Percentiles rank a stretch among this genome's conserved stretches.
These are phyloP conservation scores for Olyra latifolia DNA, from an alignment of 176 grass and related monocot species.

Conservation along the genomic window DNA sequence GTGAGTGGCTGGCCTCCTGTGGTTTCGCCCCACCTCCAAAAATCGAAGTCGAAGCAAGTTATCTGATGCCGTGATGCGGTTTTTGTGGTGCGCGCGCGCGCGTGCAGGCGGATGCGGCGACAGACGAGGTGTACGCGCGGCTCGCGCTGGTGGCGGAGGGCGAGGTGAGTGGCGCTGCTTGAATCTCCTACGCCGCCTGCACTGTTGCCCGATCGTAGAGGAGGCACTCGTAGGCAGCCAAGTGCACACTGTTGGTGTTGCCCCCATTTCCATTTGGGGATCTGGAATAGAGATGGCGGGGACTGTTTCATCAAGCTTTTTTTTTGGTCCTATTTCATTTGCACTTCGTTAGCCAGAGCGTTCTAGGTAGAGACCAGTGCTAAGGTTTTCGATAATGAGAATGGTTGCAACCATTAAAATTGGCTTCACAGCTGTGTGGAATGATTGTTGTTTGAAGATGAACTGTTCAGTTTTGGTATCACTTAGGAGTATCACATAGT, in stretches of 20 bases:
- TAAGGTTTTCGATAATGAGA: background rate
- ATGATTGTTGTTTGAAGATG: background rate
- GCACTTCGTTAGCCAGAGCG: background rate
- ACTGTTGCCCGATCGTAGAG: background rate
- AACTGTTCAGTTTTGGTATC: background rate
- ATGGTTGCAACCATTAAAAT: background rate
- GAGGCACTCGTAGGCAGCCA: background rate
- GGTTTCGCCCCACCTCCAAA: background rate
- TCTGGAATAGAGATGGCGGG: background rate
- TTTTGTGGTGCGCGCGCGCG: background rate
- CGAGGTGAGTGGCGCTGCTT: slow-evolving; percentile 47
- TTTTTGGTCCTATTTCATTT: background rate
- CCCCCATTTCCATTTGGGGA: background rate
- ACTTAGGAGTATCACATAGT: background rate
- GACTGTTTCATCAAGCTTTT: background rate
- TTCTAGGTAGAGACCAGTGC: background rate
- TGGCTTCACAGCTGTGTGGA: background rate
- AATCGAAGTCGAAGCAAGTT: too few relatives aligned
- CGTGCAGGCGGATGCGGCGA: slow-evolving; percentile 78
- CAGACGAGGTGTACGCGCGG: slow-evolving; percentile 85
- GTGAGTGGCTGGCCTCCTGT: slow-evolving; percentile 47
- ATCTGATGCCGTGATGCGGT: background rate
- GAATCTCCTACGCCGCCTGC: background rate
- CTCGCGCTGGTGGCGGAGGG: slow-evolving; percentile 67
- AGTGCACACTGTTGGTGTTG: background rate